Evolutionary conservation across 768 basidiomycete species (phyloP).

Genomic region (Hericium coralloides): DNA sequence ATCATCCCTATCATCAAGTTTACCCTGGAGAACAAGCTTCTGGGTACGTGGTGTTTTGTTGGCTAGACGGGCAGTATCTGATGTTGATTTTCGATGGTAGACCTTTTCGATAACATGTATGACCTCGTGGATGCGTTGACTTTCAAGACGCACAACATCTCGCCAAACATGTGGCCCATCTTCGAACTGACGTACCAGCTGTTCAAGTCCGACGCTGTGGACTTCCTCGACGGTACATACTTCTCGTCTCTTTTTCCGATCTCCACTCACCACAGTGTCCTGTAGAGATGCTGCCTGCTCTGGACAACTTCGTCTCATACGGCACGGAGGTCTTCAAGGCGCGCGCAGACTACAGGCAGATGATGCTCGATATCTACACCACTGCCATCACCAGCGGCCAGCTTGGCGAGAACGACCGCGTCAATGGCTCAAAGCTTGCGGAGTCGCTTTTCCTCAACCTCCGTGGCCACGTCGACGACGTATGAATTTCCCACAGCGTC

Average conservation of each 20-base stretch:
- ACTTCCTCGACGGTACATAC: constrained; percentile 67
- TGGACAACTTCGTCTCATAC: constrained; percentile 86
- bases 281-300: constrained; percentile 76
- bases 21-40: constrained; percentile 67
- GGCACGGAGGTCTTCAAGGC: constrained; percentile 69
- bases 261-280: background rate
- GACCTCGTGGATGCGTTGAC: constrained; percentile 80
- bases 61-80: background rate
- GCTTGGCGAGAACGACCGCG: constrained; percentile 77
- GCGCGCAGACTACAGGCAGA: constrained; percentile 66
- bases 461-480: constrained; percentile 70
- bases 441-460: constrained; percentile 79
- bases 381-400: constrained; percentile 58
- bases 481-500: constrained; percentile 24
- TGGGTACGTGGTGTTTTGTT: constrained; percentile 41
- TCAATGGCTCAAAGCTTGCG: constrained; percentile 79
- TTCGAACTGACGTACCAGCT: constrained; percentile 76
- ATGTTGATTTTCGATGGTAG: constrained; percentile 27
- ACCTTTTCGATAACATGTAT: constrained; percentile 82
- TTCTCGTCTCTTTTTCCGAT: background rate
- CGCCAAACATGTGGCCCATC: constrained; percentile 80
- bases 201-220: constrained; percentile 77
- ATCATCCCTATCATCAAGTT: constrained; percentile 69
- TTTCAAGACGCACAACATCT: constrained; percentile 68
- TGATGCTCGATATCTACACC: constrained; percentile 78